phyloP scores from a whole-genome alignment of 345 rosid genomes.

The Erucastrum elatum region DNA sequence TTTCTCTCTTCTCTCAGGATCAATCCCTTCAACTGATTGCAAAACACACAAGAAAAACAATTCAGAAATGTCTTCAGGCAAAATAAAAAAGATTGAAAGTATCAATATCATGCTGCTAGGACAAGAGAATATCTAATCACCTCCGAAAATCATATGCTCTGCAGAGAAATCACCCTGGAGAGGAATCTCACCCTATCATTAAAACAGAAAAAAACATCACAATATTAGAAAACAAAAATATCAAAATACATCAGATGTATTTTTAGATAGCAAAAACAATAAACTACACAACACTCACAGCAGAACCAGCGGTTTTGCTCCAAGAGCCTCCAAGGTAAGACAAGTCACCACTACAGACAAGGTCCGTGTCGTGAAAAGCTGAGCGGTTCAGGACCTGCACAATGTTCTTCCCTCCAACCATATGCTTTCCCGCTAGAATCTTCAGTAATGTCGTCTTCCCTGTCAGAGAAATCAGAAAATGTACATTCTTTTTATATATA shows the following conservation, averaged over 20 bases:
- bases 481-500: no score
- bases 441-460: conserved; percentile 89
- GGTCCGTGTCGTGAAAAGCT: conserved; percentile 89
- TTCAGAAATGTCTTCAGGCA: neutral
- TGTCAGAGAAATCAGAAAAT: conserved; percentile 1
- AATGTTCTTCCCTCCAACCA: conserved; percentile 91
- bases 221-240: neutral
- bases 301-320: conserved; percentile 88
- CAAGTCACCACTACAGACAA: conserved; percentile 88
- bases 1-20: conserved; percentile 80
- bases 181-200: conserved; percentile 80
- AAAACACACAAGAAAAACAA: neutral
- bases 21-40: conserved; percentile 80
- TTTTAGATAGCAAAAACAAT: neutral
- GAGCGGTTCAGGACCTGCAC: conserved; percentile 75
- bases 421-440: conserved; percentile 87
- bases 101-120: neutral
- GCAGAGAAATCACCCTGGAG: conserved; percentile 98
- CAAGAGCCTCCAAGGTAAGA: conserved; percentile 95
- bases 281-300: conserved; percentile 53
- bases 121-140: conserved; percentile 40
- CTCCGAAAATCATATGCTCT: conserved; percentile 98
- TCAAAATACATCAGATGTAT: neutral
- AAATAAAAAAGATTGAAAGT: neutral
- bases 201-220: neutral